Base-by-base conservation (phyloP, 2,329 filamentous ascomycete species). In the Penicillium sp. region DNA sequence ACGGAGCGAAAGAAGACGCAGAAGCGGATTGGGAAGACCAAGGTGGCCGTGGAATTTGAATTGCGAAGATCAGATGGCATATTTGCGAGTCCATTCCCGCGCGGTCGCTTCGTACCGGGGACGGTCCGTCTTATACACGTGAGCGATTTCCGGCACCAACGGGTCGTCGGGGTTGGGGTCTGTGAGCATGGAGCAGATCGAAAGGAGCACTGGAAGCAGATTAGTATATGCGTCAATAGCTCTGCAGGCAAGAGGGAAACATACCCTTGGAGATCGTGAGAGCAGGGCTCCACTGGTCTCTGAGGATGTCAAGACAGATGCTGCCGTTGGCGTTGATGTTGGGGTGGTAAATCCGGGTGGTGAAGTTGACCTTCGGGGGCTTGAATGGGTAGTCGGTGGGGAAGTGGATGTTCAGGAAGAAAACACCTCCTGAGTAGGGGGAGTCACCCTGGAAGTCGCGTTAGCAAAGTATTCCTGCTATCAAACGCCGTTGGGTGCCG, bases 271-370 rank as follows among this genome's bases (percentile, higher is more conserved):
- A 95, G 66, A 98, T 97, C 61, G 93, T 98, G 73, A 98, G 79
- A 60, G 93, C 93, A 37, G 93, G 93, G 72, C 90, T 96, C 93
- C 93, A 98, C 77, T 98, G 93, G 74, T 98, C 93, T 77, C 93
- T 84, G 68, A 98, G 79, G 69, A 98, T 98, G 69, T 98, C 93
- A 71, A 98, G 77, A 74, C 93, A 98, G 75, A 98, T 98, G 75
- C 90, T 96, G 74, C 93, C 93, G 73, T 97, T 97, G 62, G 88
- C 95, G 83, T 98, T 98, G 88, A 98, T 98, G 77, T 98, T 98
- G 66, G 93, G 93, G 77, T 98, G 93, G 74, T 98, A 98, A 78
- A 98, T 97, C 70, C 91, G 87, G 59, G 93, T 98, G 64, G 89
- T 97, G 82, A 98, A 98, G 85, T 96, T 96, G 75, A 98, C 90